Percentiles rank a stretch among this genome's conserved stretches.
Conservation (phyloP, 352 stramenopile species). For the Phytophthora kernoviae region DNA sequence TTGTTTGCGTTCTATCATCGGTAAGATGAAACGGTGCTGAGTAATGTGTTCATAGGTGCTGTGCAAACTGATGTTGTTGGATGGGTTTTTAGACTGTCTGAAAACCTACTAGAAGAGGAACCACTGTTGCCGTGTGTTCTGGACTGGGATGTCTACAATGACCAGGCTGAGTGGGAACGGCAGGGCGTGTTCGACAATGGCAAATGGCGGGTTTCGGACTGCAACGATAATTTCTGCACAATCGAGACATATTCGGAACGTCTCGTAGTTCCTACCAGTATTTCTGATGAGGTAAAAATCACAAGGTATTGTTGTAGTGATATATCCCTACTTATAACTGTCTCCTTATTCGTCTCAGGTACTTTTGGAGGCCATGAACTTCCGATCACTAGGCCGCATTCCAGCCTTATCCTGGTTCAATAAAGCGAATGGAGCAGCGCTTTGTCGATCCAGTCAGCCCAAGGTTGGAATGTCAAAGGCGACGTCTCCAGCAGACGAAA, state of each 20-base stretch:
- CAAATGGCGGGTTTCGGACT: constrained; percentile 64
- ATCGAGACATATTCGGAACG: constrained; percentile 94
- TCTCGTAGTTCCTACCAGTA: constrained; percentile 90
- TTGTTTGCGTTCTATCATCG: constrained; percentile 87
- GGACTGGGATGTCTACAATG: constrained; percentile 76
- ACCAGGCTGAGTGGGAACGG: constrained; percentile 70
- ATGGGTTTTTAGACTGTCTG: constrained; percentile 57
- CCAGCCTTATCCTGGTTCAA: constrained; percentile 80
- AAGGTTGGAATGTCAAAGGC: constrained; percentile 86
- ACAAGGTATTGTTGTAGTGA: too few relatives aligned
- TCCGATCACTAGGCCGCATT: constrained; percentile 76
- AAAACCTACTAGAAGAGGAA: constrained; percentile 46
- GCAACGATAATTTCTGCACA: constrained; percentile 77
- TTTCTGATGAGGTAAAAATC: constrained; percentile 89
- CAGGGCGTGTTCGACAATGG: constrained; percentile 72
- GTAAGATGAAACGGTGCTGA: constrained; percentile 18
- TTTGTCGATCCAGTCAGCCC: constrained; percentile 82
- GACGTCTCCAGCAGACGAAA: constrained; percentile 72
- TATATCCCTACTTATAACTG: too few relatives aligned
- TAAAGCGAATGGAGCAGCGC: constrained; percentile 58
- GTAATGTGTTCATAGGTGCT: too few relatives aligned
- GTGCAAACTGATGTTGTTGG: too few relatives aligned
- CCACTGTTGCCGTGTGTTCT: constrained; percentile 57
- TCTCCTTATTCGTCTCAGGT: constrained; percentile 32
- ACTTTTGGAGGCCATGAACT: constrained; percentile 73